phyloP scores from a whole-genome alignment of 352 stramenopile species.

The Blastocystis sp. region DNA sequence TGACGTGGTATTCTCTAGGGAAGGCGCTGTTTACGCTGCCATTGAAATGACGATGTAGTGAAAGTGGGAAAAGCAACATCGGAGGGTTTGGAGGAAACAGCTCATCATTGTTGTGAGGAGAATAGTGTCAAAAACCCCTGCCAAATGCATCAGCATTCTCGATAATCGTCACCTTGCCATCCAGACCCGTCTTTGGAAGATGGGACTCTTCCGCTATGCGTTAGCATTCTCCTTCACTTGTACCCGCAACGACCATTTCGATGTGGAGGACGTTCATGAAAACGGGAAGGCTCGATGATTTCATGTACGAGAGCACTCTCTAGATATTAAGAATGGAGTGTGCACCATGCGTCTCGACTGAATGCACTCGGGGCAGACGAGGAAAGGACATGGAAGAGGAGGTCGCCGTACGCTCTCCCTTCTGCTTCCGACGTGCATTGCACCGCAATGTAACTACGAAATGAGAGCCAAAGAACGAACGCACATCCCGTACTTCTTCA shows the following conservation, averaged over 20 bases:
- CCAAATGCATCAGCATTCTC: not conserved
- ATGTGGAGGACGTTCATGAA: not conserved
- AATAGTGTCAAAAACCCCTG: not conserved
- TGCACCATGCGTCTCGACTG: not conserved
- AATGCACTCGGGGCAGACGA: constrained; percentile 8
- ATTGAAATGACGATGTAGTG: not conserved
- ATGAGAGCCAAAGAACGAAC: too few species aligned
- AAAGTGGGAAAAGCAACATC: not conserved
- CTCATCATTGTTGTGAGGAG: not conserved
- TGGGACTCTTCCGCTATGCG: not conserved
- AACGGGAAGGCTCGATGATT: not conserved
- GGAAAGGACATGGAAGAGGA: not conserved
- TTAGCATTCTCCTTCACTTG: not conserved
- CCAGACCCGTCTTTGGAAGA: not conserved
- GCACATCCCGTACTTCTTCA: constrained; percentile 35
- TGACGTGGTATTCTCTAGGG: not conserved
- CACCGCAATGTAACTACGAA: constrained; percentile 25
- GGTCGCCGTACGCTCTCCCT: not conserved
- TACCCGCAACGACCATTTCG: not conserved
- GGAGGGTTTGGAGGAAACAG: not conserved
- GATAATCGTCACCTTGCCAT: not conserved
- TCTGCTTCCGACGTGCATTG: not conserved
- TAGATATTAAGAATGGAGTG: not conserved
- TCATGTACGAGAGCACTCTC: not conserved
- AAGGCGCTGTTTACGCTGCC: not conserved